Conservation (phyloP, 73 alveolate species). For the Halteria grandinella region DNA sequence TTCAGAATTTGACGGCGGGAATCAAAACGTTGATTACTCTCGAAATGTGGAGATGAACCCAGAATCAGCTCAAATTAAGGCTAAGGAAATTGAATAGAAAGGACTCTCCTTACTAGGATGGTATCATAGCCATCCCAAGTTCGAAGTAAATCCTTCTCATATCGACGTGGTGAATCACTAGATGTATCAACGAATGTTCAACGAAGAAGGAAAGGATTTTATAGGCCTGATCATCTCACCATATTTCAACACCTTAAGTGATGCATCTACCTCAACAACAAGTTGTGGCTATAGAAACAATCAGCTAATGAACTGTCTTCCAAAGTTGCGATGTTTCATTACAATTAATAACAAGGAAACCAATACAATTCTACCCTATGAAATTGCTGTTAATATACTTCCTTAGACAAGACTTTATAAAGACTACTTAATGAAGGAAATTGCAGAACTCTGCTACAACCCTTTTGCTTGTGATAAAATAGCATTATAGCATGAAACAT, state of each 20-base stretch:
- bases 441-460: neutral
- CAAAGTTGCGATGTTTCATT: slow-evolving; percentile 3
- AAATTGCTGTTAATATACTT: slow-evolving; percentile 9
- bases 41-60: slow-evolving; percentile 66
- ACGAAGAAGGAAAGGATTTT: slow-evolving; percentile 43
- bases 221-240: slow-evolving; percentile 52
- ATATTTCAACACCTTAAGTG: slow-evolving; percentile 2
- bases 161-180: slow-evolving; percentile 56
- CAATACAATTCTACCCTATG: slow-evolving; percentile 4
- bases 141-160: slow-evolving; percentile 67
- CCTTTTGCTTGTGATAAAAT: slow-evolving; percentile 20
- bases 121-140: slow-evolving; percentile 69
- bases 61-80: slow-evolving; percentile 12
- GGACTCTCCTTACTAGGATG: slow-evolving; percentile 54
- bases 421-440: neutral
- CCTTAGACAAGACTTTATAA: slow-evolving; percentile 22
- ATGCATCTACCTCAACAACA: neutral
- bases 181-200: slow-evolving; percentile 41
- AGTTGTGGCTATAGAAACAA: too few species aligned
- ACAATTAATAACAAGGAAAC: neutral
- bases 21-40: slow-evolving; percentile 8
- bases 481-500: neutral
- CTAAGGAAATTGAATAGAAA: slow-evolving; percentile 16
- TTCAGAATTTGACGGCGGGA: neutral
- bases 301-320: slow-evolving; percentile 4